Percentiles rank a stretch among this genome's conserved stretches.
Conservation (phyloP, 2,329 filamentous ascomycete genomes). For the Samsoniella hepiali region DNA sequence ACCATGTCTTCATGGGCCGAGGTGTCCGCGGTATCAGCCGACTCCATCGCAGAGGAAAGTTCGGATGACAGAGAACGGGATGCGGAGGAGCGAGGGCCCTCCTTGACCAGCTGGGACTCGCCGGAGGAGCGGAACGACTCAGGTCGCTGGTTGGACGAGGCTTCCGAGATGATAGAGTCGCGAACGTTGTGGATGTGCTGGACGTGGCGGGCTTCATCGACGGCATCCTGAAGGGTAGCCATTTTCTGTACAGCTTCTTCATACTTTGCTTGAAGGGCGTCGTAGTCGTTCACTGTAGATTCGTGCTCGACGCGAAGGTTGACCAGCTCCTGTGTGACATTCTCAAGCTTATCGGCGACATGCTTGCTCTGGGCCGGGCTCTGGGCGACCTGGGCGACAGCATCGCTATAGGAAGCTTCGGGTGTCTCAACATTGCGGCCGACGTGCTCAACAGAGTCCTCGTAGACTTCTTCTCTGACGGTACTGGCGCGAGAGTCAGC, state of each 20-base stretch:
- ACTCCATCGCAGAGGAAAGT: constrained; percentile 81
- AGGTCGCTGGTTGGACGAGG: constrained; percentile 54
- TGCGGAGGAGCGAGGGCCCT: constrained; percentile 60
- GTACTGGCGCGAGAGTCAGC: constrained; percentile 29
- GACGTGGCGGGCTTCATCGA: constrained; percentile 73
- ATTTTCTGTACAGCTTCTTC: constrained; percentile 81
- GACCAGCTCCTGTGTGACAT: constrained; percentile 84
- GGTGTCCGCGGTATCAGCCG: constrained; percentile 61
- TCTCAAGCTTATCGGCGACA: constrained; percentile 89
- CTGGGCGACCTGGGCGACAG: constrained; percentile 54
- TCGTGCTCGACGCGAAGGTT: constrained; percentile 91
- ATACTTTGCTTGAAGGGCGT: constrained; percentile 81
- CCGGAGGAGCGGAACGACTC: constrained; percentile 82
- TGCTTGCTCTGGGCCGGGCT: constrained; percentile 80
- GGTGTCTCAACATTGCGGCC: not conserved
- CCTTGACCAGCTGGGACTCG: constrained; percentile 67
- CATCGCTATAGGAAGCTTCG: constrained; percentile 29
- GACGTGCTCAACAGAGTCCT: constrained; percentile 8
- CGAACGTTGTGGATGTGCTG: constrained; percentile 54
- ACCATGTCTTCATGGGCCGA: constrained; percentile 52
- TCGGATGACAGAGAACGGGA: constrained; percentile 93
- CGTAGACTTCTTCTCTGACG: constrained; percentile 33
- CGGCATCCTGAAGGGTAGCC: constrained; percentile 78
- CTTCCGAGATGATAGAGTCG: constrained; percentile 54
- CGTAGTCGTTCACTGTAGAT: constrained; percentile 73